Evolutionary conservation across 805 yeast genomes (phyloP), one percentile per base, ranked within the genome.

Genomic region (Nakazawaea peltata): DNA sequence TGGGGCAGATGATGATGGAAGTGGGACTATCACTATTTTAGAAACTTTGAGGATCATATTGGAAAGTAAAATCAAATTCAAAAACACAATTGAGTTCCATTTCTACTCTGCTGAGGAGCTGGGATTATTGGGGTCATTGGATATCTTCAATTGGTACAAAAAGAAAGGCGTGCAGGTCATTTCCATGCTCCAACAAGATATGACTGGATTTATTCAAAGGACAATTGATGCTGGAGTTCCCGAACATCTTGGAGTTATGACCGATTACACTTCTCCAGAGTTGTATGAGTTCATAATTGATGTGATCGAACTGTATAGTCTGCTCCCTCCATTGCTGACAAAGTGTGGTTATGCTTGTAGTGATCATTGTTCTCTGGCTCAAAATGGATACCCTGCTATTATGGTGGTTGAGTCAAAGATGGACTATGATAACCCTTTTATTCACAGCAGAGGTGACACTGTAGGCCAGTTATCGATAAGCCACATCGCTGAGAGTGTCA

Each of bases 41-140:
- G 94, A 87, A 54, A 76, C 87, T 1, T 68, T 87, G 47, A 68
- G 92, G 44, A 57, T 82, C 12, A 58, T 85, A 19, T 55, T 71
- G 6, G 42, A 44, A 31, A 24, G 54, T 7, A 18, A 12, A 17
- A 19, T 42, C 18, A 26, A 12, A 24, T 30, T 37, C 11, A 59
- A 69, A 28, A 84, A 86, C 57, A 74, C 94, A 0, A 57, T 90
- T 14, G 95, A 90, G 54, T 88, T 90, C 63, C 97, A 90, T 59
- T 90, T 86, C 67, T 90, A 86, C 61, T 74, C 94, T 19, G 97
- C 95, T 2, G 97, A 90, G 61, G 97, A 90, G 65, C 87, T 85
- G 41, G 97, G 96, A 0, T 61, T 85, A 37, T 63, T 84, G 35
- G 97, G 97, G 1, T 85, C 95, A 4, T 68, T 75, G 43, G 95